phyloP scores from a whole-genome alignment of 2,329 filamentous ascomycete genomes.

The Pseudovirgaria hyperparasitica region DNA sequence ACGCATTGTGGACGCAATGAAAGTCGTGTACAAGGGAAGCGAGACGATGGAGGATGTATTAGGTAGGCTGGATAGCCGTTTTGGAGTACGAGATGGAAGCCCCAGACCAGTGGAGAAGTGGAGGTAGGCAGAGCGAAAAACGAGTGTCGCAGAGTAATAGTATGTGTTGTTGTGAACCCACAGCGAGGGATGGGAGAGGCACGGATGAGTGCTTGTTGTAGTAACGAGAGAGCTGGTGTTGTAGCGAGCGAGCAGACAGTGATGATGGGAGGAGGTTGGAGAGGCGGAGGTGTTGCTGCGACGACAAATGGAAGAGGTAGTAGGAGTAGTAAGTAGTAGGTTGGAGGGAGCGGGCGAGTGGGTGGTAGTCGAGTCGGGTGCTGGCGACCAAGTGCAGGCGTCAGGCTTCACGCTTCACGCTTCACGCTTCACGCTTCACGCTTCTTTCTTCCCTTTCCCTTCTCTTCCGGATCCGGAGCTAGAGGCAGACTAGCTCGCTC shows the following conservation, averaged over 20 bases:
- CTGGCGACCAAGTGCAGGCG: too few species aligned
- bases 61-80: conserved; percentile 8
- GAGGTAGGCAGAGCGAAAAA: conserved; percentile 4
- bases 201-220: too few species aligned
- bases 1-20: conserved; percentile 17
- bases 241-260: too few species aligned
- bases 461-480: too few species aligned
- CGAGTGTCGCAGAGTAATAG: too few species aligned
- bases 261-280: conserved; percentile 7
- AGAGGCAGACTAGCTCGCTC: conserved; percentile 8
- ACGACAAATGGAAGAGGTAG: conserved; percentile 4
- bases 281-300: conserved; percentile 9
- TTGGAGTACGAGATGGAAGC: conserved; percentile 11
- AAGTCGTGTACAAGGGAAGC: conserved; percentile 6
- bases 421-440: too few species aligned
- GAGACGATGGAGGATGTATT: conserved; percentile 4
- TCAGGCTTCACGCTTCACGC: too few species aligned
- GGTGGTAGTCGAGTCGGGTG: conserved; percentile 9
- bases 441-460: too few species aligned
- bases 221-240: too few species aligned
- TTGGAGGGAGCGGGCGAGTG: conserved; percentile 15
- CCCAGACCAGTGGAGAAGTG: conserved; percentile 22
- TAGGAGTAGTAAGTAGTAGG: conserved; percentile 18
- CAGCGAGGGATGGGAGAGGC: too few species aligned
- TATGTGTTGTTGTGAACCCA: too few species aligned